Base-by-base conservation (phyloP, 2,329 filamentous ascomycete species). In the Phialophora chinensis region DNA sequence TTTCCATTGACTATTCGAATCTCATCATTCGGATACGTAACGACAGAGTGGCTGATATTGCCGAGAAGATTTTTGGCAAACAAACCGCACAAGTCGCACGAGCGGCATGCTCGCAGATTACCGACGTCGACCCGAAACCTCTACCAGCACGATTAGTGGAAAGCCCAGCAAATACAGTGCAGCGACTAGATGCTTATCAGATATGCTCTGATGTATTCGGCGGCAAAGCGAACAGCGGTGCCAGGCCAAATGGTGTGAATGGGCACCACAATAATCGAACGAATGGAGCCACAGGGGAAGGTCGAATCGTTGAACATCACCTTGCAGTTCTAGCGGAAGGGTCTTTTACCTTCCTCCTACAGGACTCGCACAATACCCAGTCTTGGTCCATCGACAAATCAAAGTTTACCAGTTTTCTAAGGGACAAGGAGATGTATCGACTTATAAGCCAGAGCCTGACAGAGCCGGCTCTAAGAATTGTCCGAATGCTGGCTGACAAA, bases 381-480 rank as follows among this genome's bases (percentile, higher is more conserved):
- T 88, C 91, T 74, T 99, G 93, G 91, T 90, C 88, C 0, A 87
- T 98, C 4, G 89, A 97, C 74, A 96, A 95, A 75, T 84, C 86
- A n/a, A 83, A 86, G 8, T 83, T 98, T 3, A 84, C 92, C 60
- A 84, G 87, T 52, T 84, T 85, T 59, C 81, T 98, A 38, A 88
- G 90, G 53, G 89, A 93, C 73, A 81, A 86, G 5, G 92, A 97
- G 76, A 82, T 98, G 33, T 92, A 97, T 77, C 88, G 89, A 14
- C 89, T 93, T 50, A 90, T 72, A 47, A 62, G 65, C 17, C 68
- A 70, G 53, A 65, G 61, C 44, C 33, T 71, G 29, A 50, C 63
- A 29, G 61, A 60, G 52, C 69, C 71, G 27, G 63, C 67, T 8
- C 85, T 94, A 20, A 91, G 94, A 8, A 83, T 99, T n/a, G 86